phyloP scores from a whole-genome alignment of 441 rosid species.

The Pelargonium cotyledonis region DNA sequence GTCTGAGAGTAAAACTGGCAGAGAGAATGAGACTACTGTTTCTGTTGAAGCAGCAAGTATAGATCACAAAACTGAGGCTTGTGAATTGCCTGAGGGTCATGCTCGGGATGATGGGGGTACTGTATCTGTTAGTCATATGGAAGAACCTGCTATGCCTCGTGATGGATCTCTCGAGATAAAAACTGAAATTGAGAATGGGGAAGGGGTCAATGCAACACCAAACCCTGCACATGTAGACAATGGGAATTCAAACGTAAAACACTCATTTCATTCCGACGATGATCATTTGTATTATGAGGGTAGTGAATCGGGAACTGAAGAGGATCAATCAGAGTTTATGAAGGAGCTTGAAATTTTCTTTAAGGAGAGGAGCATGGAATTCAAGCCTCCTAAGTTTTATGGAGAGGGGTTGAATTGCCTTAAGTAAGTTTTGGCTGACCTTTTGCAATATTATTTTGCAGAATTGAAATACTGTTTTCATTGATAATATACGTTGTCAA shows the following conservation, averaged over 20 bases:
- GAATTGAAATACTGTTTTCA: not conserved
- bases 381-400: constrained; percentile 70
- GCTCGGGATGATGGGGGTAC: not conserved
- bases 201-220: not conserved
- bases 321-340: constrained; percentile 55
- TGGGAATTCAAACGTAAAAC: constrained; percentile 17
- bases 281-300: constrained; percentile 34
- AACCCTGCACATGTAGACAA: not conserved
- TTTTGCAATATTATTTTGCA: constrained; percentile 7
- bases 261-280: constrained; percentile 49
- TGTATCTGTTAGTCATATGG: constrained; percentile 3
- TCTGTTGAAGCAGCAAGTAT: constrained; percentile 4
- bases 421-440: constrained; percentile 38
- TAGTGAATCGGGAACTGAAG: constrained; percentile 66
- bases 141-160: constrained; percentile 8
- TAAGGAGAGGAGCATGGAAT: constrained; percentile 53
- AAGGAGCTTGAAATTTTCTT: constrained; percentile 51
- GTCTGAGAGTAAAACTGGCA: constrained; percentile 2
- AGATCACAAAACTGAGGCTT: constrained; percentile 6
- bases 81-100: not conserved
- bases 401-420: constrained; percentile 69
- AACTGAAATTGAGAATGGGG: constrained; percentile 9
- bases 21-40: constrained; percentile 1
- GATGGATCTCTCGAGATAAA: constrained; percentile 4
- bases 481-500: constrained; percentile 8